phyloP scores from a whole-genome alignment of 176 grass and related monocot species.

The Ensete ventricosum region DNA sequence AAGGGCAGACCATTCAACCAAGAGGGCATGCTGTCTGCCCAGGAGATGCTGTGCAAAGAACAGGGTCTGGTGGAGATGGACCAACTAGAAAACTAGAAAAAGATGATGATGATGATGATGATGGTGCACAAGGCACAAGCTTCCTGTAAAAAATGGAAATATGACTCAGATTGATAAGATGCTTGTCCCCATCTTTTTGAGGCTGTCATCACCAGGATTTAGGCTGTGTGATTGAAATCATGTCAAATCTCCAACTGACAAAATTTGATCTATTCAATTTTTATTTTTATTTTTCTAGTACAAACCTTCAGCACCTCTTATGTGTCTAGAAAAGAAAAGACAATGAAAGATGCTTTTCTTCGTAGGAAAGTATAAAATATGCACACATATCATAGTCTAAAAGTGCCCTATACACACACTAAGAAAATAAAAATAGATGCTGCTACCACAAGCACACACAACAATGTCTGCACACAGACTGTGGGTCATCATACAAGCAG shows the following conservation, averaged over 20 bases:
- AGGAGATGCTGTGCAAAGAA: no score
- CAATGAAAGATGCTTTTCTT: background rate
- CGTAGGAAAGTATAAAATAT: background rate
- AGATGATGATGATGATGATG: background rate
- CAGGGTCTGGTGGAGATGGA: no score
- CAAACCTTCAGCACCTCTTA: background rate
- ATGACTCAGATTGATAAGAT: conserved; percentile 1
- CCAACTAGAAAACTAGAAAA: no score
- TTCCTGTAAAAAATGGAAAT: background rate
- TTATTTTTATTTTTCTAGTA: background rate
- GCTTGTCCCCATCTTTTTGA: background rate
- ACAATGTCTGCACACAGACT: no score
- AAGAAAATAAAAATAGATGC: no score
- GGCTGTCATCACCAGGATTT: background rate
- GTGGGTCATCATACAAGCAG: no score
- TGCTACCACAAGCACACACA: no score
- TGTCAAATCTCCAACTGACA: conserved; percentile 4
- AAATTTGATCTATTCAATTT: background rate
- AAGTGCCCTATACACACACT: background rate
- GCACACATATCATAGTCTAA: background rate
- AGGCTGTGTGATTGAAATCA: conserved; percentile 6
- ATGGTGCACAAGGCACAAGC: background rate
- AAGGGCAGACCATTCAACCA: background rate
- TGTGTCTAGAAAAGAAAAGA: background rate
- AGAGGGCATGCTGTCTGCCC: background rate